Evolutionary conservation across 352 stramenopile species (phyloP), one percentile per base, ranked within the genome.

Genomic region (Phytophthora lateralis): DNA sequence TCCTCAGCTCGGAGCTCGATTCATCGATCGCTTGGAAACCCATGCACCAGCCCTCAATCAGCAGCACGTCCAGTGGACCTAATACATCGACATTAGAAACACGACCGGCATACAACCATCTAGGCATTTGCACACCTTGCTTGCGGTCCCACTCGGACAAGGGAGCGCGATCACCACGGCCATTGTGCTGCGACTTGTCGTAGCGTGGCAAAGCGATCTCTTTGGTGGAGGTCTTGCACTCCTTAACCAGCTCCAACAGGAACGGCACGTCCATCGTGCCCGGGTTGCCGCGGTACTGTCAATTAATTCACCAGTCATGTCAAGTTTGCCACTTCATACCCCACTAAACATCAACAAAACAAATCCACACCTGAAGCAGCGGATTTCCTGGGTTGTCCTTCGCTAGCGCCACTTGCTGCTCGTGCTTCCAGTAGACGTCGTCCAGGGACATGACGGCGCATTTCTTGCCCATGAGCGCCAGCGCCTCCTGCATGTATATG

Each of bases 11-110:
- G 9, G 62, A 18, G 24, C 59, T 71, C 12, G 52, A 52, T 15
- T 73, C 67, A 5, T 79, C 55, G 1, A 86, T 58, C 1, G 88
- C 74, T 61, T 88, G 72, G 55, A 96, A 95, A 15, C 85, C 85
- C 61, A 94, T 80, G 60, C 82, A 95, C 88, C 88, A 96, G 20
- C 88, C 88, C 63, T 96, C 88, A 29, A 96, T 76, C 17, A 96
- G 48, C 34, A 96, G 52, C 26, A 96, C 80, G 35, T 96, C 88
- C 39, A 94, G 59, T 12, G 84, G 83, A 11, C 79, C 88, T 93
- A 49, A 1, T 8, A 46, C 5, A 35, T 60, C n/a, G 48, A 18
- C 41, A 65, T 63, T 32, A 65, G 6, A 48, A 45, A 6, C 3
- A 11, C 46, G 20, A 10, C 3, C 32, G 38, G 8, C 37, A 42